phyloP scores from a whole-genome alignment of 2,329 filamentous ascomycete genomes.

The Fusarium paranaense region DNA sequence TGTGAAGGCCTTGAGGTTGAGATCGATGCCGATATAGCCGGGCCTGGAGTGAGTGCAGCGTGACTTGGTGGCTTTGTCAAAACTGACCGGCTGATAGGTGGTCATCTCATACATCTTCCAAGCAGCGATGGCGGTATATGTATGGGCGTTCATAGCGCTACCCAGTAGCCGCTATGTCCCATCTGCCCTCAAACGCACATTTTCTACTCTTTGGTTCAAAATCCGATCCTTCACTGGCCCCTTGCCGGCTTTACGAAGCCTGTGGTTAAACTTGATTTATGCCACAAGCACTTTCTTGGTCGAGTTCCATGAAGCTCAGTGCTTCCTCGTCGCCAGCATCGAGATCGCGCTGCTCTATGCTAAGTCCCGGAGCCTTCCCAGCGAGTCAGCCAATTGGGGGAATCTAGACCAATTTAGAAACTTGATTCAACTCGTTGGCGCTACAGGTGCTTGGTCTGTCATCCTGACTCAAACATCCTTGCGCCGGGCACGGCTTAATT shows the following conservation, averaged over 20 bases:
- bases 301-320: slow-evolving; percentile 28
- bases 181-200: neutral
- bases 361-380: neutral
- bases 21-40: slow-evolving; percentile 19
- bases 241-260: neutral
- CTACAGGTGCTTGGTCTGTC: slow-evolving; percentile 16
- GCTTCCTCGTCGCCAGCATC: slow-evolving; percentile 15
- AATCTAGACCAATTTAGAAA: slow-evolving; percentile 6
- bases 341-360: slow-evolving; percentile 6
- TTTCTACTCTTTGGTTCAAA: neutral
- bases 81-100: neutral
- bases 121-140: slow-evolving; percentile 8
- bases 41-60: slow-evolving; percentile 12
- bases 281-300: slow-evolving; percentile 18
- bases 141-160: slow-evolving; percentile 4
- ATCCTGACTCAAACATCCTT: neutral
- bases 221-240: neutral
- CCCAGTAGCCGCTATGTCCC: neutral
- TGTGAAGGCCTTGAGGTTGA: slow-evolving; percentile 10
- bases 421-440: neutral
- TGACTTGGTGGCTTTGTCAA: fast-evolving
- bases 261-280: neutral
- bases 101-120: slow-evolving; percentile 23
- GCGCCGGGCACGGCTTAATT: slow-evolving; percentile 4
- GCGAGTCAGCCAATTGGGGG: slow-evolving; percentile 4